A percentile compares a stretch with the other conserved stretches of the same genome.
Conservation (phyloP, 192 early-diverging fungal species). For the Jimgerdemannia flammicorona region DNA sequence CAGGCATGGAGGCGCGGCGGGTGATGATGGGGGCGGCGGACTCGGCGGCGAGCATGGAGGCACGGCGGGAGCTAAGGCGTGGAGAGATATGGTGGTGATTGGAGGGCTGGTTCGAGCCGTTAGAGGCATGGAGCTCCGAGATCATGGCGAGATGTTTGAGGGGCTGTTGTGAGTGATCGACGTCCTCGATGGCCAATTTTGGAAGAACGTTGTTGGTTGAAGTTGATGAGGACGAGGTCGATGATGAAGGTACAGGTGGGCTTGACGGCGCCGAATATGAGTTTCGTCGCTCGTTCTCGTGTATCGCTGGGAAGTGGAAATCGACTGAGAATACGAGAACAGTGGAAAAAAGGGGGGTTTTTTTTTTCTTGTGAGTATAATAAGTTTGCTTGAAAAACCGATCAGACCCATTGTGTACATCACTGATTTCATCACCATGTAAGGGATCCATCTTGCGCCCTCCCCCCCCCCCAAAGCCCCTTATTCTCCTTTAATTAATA, state of each 20-base stretch:
- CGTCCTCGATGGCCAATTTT: constrained; percentile 22
- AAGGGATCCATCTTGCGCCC: no score
- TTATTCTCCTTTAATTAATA: no score
- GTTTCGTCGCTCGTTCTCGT: constrained; percentile 12
- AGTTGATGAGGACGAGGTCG: constrained; percentile 12
- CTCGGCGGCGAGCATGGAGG: constrained; percentile 13
- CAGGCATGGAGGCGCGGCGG: background rate
- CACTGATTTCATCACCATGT: no score
- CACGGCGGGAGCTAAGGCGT: constrained; percentile 3
- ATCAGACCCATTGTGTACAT: no score
- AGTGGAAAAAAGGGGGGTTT: no score
- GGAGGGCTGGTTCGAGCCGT: constrained; percentile 10
- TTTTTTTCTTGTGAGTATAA: no score
- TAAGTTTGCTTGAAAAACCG: no score
- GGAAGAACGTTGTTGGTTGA: constrained; percentile 12
- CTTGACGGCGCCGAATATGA: constrained; percentile 42
- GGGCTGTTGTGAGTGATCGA: background rate
- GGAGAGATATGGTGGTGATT: background rate
- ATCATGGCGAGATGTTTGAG: background rate
- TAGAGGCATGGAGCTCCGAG: constrained; percentile 5
- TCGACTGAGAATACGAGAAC: no score
- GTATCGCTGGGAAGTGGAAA: no score
- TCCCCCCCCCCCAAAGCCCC: no score
- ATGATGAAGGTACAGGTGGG: constrained; percentile 28
- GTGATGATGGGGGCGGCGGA: constrained; percentile 11